Evolutionary conservation across 352 stramenopile species (phyloP).

Genomic region (Pythium volutum): DNA sequence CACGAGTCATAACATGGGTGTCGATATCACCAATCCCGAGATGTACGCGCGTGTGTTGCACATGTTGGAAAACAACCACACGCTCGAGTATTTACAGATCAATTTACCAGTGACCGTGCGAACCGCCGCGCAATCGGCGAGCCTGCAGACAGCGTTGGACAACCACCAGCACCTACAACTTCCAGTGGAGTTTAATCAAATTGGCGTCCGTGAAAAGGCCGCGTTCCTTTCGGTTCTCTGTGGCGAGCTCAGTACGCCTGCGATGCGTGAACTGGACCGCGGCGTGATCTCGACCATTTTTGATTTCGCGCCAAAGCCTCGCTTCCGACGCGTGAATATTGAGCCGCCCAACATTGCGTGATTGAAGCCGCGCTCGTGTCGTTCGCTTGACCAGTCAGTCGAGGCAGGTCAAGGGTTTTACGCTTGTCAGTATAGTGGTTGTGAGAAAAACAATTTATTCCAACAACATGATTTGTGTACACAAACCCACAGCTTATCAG

Average conservation of each 20-base stretch:
- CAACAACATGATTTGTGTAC: too few relatives aligned
- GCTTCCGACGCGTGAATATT: neutral
- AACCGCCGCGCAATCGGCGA: neutral
- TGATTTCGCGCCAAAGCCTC: neutral
- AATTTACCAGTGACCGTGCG: neutral
- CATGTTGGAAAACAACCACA: neutral
- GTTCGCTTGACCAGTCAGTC: too few relatives aligned
- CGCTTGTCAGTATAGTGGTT: too few relatives aligned
- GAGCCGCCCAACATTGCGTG: neutral
- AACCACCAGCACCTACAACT: neutral
- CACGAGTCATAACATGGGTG: neutral
- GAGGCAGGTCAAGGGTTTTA: too few relatives aligned
- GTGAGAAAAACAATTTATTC: too few relatives aligned
- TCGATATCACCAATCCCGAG: neutral
- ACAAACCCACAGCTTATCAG: too few relatives aligned
- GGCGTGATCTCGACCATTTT: neutral
- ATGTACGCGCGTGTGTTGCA: neutral
- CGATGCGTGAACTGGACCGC: neutral
- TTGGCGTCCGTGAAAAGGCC: neutral
- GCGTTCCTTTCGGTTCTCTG: neutral
- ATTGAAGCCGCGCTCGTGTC: too few relatives aligned
- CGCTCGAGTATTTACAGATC: neutral
- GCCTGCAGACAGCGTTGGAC: neutral
- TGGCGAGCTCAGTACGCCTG: neutral
- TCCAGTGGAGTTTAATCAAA: neutral